Base-by-base conservation (phyloP, 140 eudicot genomes). In the Senecio squalidus region DNA sequence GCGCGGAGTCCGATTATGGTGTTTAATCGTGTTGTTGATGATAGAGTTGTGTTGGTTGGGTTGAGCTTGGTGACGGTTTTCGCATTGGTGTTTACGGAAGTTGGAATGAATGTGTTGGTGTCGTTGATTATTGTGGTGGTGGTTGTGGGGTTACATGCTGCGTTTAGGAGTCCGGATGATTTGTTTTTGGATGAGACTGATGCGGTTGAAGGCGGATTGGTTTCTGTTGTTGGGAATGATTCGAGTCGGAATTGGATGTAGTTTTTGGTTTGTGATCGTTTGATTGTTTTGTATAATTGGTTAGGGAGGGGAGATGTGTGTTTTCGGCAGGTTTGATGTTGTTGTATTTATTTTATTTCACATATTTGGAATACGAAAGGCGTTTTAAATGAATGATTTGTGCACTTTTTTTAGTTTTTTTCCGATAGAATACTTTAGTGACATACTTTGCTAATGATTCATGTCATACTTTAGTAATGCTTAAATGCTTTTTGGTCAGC, bases 71-170 rank as follows among this genome's bases (percentile, higher is more conserved):
- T 88, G 8, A 88, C 96, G 7, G 58, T 84, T 20, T 55, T 88
- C 14, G 80, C 84, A 0, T 50, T 88, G 76, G 95, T 64, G 39
- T 60, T 82, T n/a, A 84, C 92, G 34, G 52, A 64, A 36, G 91
- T 84, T 9, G 95, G 92, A 3, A 0, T 70, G 82, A 82, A 79
- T 75, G 91, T 82, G 9, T 72, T 88, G 39, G 85, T 82, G 25
- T 69, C 85, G 8, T 71, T 88, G 77, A 10, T 72, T 16, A 47
- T 84, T 39, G 83, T 72, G 24, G 74, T 82, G 10, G 71, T 45
- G 0, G 52, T 79, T 64, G 70, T 76, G 10, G 86, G 80, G 2
- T 46, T 79, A 7, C 97, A 89, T 46, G 78, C 82, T 0, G 78
- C 76, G 30, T 74, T 82, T 66, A 75, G 97, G 67, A 75, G 80